Base-by-base conservation (phyloP, 805 yeast species). In the Citeromyces nyonsensis region DNA sequence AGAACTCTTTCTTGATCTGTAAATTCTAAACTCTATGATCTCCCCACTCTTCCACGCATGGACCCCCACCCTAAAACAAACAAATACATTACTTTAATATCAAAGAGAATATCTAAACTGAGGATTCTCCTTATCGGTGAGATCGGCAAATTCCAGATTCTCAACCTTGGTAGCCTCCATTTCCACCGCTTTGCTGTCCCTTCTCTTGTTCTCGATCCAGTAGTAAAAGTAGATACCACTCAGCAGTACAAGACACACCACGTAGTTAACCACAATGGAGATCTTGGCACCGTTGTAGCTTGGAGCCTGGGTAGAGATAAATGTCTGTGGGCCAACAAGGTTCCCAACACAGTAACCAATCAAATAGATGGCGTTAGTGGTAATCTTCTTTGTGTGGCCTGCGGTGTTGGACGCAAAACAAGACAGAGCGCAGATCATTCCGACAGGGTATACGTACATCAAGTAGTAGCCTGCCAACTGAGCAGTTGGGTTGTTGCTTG, bases 321-420 rank as follows among this genome's bases (percentile, higher is more conserved):
- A 78, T n/a, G 81, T 63, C 48, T 75, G 82, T 5, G 86, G 83
- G 2, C 85, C 85, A 33, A 73, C 61, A 27, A 77, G 50, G 46
- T 74, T 70, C 9, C 82, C 81, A 30, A 68, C 63, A 28, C 80
- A 69, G 45, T 73, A 78, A 3, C 70, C 75, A 34, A 76, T 57
- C 52, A 77, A 56, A 29, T 63, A 63, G 24, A 70, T 49, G 7
- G 74, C 72, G 31, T 68, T 66, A 13, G 68, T 61, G 5, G 68
- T 59, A 40, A 71, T 56, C 43, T 75, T 71, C 48, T 79, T 79
- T n/a, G 84, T 74, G 37, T 69, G 67, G 3, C 88, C 88, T 2
- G 80, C 69, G 25, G 71, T 61, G 48, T 77, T 48, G 12, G 52
- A 43, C 5, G 52, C 42, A 18, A 42, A 44, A 36, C 42, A 36